phyloP scores from a whole-genome alignment of 2,329 filamentous ascomycete genomes.

The Trichoderma cornu-damae region DNA sequence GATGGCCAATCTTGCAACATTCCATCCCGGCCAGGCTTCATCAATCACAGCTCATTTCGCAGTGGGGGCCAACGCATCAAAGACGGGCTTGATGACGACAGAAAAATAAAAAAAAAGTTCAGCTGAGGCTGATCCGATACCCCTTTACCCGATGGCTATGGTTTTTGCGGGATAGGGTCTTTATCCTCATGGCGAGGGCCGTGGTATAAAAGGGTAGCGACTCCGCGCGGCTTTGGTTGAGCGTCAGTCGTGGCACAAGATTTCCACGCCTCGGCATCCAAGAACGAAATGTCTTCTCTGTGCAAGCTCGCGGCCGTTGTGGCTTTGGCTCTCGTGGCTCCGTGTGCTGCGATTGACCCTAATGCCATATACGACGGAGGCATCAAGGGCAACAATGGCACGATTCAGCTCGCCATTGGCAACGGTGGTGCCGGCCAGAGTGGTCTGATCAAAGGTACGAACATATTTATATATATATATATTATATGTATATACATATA shows the following conservation, averaged over 20 bases:
- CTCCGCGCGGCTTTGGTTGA: not conserved
- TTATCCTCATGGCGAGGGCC: not conserved
- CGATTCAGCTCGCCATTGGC: slow-evolving; percentile 29
- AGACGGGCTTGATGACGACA: not conserved
- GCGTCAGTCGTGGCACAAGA: not conserved
- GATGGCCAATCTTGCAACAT: not conserved
- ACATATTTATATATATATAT: not conserved
- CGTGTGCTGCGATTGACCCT: slow-evolving; percentile 17
- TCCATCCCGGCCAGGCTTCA: not conserved
- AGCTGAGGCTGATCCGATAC: not conserved
- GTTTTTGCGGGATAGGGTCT: not conserved
- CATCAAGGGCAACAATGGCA: slow-evolving; percentile 19
- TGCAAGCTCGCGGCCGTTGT: slow-evolving; percentile 3
- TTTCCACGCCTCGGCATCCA: not conserved
- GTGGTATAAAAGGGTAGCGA: not conserved
- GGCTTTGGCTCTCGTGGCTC: not conserved
- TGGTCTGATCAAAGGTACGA: slow-evolving; percentile 32
- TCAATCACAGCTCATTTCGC: not conserved
- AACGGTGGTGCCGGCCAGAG: slow-evolving; percentile 37
- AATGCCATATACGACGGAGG: slow-evolving; percentile 24
- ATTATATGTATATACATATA: too few species aligned
- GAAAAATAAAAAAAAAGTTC: too few species aligned
- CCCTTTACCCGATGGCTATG: not conserved
- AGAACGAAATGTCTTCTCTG: slow-evolving; percentile 6
- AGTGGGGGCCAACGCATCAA: not conserved